Base-by-base conservation (phyloP, 2,329 filamentous ascomycete species). In the Decorospora gaudefroyi region DNA sequence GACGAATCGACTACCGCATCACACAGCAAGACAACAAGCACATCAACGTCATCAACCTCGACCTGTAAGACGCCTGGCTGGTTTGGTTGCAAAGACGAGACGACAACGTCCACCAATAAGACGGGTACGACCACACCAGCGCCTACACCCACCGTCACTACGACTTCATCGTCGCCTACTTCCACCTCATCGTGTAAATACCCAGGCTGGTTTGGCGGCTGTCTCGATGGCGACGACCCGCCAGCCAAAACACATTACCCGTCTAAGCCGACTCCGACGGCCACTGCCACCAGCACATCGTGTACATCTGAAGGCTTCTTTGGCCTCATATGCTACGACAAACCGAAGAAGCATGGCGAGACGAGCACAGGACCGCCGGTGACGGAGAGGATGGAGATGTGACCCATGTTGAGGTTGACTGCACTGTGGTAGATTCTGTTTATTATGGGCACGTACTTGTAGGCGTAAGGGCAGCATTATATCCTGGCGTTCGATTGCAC, bases 51-150 rank as follows among this genome's bases (percentile, higher is more conserved):
- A 3, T 62, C 64, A 1, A 66, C 62, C 3, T 65, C 62, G 0
- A 78, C 72, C 65, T 45, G 80, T 75, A n/a, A 73, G 39, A 73
- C 70, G 2, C 82, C 81, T 2, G 83, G 83, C 2, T 86, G 83
- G 79, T 86, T 86, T 57, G 83, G 83, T 10, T 85, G 82, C 66
- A 80, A 83, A 18, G 83, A 65, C n/a, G 80, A 59, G 67, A 73
- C 59, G 67, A 73, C 36, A 72, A 67, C 26, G 58, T 57, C 48
- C 0, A 49, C 51, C 3, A 59, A 46, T 6, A 48, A 51, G 13
- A 78, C 46, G 2, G 49, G 52, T 7, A 62, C 62, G 2, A 50
- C 29, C 46, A 57, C 55, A 46, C 58, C 56, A n/a, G 55, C 53
- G 0, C 61, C 65, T 5, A 53, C 52, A 19, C 61, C 61, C 4